phyloP scores from a whole-genome alignment of 495 filamentous ascomycete genomes.

The Aspergillus asperescens region DNA sequence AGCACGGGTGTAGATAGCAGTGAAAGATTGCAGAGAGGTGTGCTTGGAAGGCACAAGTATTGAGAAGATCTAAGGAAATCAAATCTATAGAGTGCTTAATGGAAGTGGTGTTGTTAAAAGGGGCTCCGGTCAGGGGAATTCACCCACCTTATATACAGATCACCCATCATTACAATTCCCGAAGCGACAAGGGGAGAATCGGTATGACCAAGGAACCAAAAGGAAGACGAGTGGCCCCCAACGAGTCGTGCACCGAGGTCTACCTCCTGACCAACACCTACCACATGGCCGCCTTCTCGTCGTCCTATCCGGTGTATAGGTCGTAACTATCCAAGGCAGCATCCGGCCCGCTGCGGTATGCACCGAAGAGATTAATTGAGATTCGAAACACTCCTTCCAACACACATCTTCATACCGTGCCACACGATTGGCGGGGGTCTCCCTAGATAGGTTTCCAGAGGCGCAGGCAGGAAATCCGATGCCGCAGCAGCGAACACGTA shows the following conservation, averaged over 20 bases:
- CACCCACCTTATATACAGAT: not conserved
- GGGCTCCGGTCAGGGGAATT: not conserved
- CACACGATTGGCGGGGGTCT: slow-evolving; percentile 7
- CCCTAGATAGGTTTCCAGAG: not conserved
- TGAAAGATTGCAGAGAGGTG: too few relatives aligned
- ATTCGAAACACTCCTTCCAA: not conserved
- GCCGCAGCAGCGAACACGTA: slow-evolving; percentile 11
- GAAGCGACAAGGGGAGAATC: not conserved
- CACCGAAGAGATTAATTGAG: not conserved
- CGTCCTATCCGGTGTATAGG: not conserved
- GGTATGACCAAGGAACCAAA: not conserved
- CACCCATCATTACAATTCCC: not conserved
- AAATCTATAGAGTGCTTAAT: too few relatives aligned
- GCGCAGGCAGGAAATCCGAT: slow-evolving; percentile 5
- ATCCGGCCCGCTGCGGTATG: not conserved
- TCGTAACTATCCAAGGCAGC: not conserved
- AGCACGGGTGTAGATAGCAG: not conserved
- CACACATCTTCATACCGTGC: not conserved
- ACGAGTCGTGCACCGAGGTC: not conserved
- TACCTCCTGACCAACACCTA: too few relatives aligned
- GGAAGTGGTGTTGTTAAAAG: not conserved
- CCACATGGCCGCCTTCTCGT: not conserved
- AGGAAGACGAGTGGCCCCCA: not conserved
- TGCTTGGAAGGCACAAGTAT: too few relatives aligned
- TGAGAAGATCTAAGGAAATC: too few relatives aligned